A percentile compares a stretch with the other conserved stretches of the same genome.
Conservation (phyloP, 768 basidiomycete species). For the Roridomyces roridus region DNA sequence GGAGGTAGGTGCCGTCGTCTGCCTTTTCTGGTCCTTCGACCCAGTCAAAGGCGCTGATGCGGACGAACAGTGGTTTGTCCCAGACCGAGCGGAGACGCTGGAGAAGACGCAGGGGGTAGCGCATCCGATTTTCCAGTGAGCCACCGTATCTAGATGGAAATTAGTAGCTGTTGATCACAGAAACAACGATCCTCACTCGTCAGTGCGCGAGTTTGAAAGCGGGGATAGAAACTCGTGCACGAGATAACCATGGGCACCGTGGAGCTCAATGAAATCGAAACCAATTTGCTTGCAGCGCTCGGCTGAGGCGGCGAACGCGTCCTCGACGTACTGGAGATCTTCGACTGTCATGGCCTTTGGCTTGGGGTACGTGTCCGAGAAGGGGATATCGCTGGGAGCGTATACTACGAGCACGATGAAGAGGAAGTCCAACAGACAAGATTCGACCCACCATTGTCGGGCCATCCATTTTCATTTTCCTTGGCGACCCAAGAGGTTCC, state of each 20-base stretch:
- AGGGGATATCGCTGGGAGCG: constrained; percentile 66
- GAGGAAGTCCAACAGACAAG: not conserved
- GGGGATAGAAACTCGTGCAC: constrained; percentile 74
- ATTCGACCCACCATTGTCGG: constrained; percentile 54
- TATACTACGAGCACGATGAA: constrained; percentile 49
- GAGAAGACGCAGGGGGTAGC: constrained; percentile 67
- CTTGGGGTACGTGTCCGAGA: constrained; percentile 53
- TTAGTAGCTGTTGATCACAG: no score
- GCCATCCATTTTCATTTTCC: constrained; percentile 73
- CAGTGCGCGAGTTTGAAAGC: constrained; percentile 73
- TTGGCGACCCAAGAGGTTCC: constrained; percentile 42
- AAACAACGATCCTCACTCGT: constrained; percentile 37
- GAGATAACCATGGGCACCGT: constrained; percentile 77
- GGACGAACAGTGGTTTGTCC: constrained; percentile 76
- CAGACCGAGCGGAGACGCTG: constrained; percentile 59
- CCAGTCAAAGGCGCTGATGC: constrained; percentile 75
- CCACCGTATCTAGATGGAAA: constrained; percentile 66
- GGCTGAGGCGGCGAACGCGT: constrained; percentile 63
- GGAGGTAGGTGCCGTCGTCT: constrained; percentile 60
- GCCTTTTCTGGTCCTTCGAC: constrained; percentile 61
- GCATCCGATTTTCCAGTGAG: constrained; percentile 72
- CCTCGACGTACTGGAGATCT: constrained; percentile 61
- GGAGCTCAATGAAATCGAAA: constrained; percentile 77
- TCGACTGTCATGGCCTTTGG: constrained; percentile 64
- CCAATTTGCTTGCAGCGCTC: constrained; percentile 64